Evolutionary conservation across 2,329 filamentous ascomycete genomes (phyloP), one percentile per base, ranked within the genome.

Genomic region (Sporothrix euskadiensis): DNA sequence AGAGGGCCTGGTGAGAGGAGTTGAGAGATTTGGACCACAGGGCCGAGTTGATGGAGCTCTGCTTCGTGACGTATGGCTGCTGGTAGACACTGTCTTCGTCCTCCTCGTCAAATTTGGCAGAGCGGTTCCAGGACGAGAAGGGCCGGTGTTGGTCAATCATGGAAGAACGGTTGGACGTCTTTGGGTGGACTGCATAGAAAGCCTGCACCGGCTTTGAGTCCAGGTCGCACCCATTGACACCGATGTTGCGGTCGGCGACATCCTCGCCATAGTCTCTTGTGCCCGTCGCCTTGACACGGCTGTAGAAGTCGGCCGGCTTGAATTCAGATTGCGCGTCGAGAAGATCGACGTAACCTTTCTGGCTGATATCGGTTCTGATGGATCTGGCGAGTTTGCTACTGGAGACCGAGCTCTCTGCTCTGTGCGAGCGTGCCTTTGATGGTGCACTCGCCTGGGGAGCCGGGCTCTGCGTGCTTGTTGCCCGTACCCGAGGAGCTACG

Each of bases 241-340:
- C 80, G 63, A 88, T 81, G 75, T 91, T 91, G 47, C 89, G 83
- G 75, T 90, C 88, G 1, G 88, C 89, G 1, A 91, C 88, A 78
- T 90, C 89, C 78, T 91, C 90, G n/a, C 86, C 89, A 76, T 88
- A 90, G 69, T 87, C 85, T 59, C 84, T 83, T 0, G 82, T 81
- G 1, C 88, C 88, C 0, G 86, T 78, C 0, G 88, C 87, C 72
- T 84, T 79, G 2, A 89, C 77, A 19, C 87, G 83, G 10, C 81
- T 81, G 66, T 81, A 80, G 75, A 89, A 88, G 74, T 87, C 83
- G 1, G 82, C 80, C 0, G 84, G 83, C 39, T 79, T 84, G 54
- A 89, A 81, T 35, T 83, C 85, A 0, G 86, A 86, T 74, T 88
- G 86, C 0, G 88, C 88, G 75, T 90, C 88, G 2, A 90, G 81